These are phyloP conservation scores for Aspergillus nidulans DNA, from an alignment of 495 filamentous ascomycete genomes.

Conservation along the genomic window DNA sequence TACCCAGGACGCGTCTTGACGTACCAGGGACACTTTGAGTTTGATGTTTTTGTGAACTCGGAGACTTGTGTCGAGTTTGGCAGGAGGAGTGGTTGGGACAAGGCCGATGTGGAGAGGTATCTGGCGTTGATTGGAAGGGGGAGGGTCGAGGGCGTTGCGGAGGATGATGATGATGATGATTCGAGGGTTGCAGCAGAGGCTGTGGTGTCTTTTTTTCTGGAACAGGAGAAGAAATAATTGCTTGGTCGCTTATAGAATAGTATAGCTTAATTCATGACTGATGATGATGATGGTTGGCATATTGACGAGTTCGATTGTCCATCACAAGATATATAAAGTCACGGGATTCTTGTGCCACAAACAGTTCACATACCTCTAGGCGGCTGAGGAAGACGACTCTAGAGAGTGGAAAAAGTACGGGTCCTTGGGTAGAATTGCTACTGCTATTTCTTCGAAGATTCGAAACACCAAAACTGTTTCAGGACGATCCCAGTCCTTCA, in stretches of 20 bases:
- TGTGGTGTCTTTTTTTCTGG: constrained; percentile 27
- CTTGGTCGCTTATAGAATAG: not conserved
- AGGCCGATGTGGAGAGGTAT: constrained; percentile 14
- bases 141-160: constrained; percentile 19
- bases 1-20: constrained; percentile 31
- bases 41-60: constrained; percentile 35
- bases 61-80: constrained; percentile 34
- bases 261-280: not conserved
- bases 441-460: too few relatives aligned
- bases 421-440: too few relatives aligned
- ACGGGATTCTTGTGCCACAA: too few relatives aligned
- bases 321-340: too few relatives aligned
- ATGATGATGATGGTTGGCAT: too few relatives aligned
- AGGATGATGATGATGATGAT: constrained; percentile 37
- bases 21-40: constrained; percentile 43
- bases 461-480: too few relatives aligned
- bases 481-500: too few relatives aligned
- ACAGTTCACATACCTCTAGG: too few relatives aligned
- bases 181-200: constrained; percentile 36
- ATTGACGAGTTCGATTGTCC: too few relatives aligned
- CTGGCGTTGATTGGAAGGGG: constrained; percentile 24
- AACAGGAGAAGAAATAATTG: not conserved
- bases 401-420: too few relatives aligned
- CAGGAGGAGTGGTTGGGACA: constrained; percentile 24
- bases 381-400: too few relatives aligned